Evolutionary conservation across 2,329 filamentous ascomycete genomes (phyloP).

Genomic region (Phialophora chinensis): DNA sequence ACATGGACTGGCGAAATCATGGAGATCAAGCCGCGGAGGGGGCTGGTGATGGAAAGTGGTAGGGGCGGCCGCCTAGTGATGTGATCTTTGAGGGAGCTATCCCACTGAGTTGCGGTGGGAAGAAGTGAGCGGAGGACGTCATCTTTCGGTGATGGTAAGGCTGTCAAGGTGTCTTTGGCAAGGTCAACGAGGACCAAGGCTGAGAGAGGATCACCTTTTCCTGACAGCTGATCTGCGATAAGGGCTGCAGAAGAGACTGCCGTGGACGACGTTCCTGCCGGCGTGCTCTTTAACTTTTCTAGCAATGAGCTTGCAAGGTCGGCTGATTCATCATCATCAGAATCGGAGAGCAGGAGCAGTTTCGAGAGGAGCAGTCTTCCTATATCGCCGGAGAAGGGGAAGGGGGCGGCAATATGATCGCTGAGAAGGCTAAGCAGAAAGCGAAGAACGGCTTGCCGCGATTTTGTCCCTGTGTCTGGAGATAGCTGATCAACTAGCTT

Average conservation of each 20-base stretch:
- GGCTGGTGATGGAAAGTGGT: slow-evolving; percentile 75
- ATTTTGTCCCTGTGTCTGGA: slow-evolving; percentile 28
- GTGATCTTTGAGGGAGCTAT: slow-evolving; percentile 63
- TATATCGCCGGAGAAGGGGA: slow-evolving; percentile 3
- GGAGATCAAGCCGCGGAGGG: slow-evolving; percentile 72
- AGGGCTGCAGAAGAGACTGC: slow-evolving; percentile 28
- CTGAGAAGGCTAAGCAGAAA: slow-evolving; percentile 20
- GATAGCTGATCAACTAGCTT: slow-evolving; percentile 33
- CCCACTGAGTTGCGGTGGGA: slow-evolving; percentile 70
- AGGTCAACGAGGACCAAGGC: slow-evolving; percentile 55
- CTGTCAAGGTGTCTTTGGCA: slow-evolving; percentile 55
- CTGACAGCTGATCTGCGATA: slow-evolving; percentile 37
- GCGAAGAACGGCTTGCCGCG: slow-evolving; percentile 21
- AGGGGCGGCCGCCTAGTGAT: slow-evolving; percentile 56
- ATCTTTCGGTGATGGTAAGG: slow-evolving; percentile 24
- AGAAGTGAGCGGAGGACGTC: slow-evolving; percentile 46
- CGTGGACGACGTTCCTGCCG: slow-evolving; percentile 15
- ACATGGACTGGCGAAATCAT: slow-evolving; percentile 56
- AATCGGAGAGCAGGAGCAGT: slow-evolving; percentile 37
- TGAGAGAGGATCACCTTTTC: slow-evolving; percentile 33
- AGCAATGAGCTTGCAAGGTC: slow-evolving; percentile 30
- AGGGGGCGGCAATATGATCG: not conserved
- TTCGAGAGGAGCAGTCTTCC: slow-evolving; percentile 25
- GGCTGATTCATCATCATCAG: slow-evolving; percentile 20
- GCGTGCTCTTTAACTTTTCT: slow-evolving; percentile 24